phyloP scores from a whole-genome alignment of 306 rosid genomes.

The Cercis canadensis region DNA sequence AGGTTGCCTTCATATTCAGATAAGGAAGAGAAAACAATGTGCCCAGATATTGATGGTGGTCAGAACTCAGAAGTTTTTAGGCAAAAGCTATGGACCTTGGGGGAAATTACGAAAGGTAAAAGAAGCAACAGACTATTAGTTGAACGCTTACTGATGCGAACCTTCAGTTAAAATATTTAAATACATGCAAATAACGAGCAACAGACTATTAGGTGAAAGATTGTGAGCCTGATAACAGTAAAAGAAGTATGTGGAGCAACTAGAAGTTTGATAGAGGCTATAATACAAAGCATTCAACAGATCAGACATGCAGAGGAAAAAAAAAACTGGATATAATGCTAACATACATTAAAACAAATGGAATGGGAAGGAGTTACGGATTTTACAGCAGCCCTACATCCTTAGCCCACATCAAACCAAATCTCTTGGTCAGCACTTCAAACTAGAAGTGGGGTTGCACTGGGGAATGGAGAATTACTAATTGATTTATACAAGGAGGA shows the following conservation, averaged over 20 bases:
- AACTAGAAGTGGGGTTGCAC: background rate
- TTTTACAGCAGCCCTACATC: background rate
- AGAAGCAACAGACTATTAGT: too few relatives aligned
- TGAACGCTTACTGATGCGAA: background rate
- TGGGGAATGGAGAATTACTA: background rate
- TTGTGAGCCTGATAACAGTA: too few relatives aligned
- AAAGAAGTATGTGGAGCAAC: background rate
- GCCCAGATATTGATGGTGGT: background rate
- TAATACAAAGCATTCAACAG: background rate
- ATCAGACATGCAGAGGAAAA: background rate
- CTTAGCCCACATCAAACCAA: slow-evolving; percentile 14
- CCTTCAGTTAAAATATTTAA: background rate
- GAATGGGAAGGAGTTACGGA: background rate
- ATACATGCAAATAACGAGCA: background rate
- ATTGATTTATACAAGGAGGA: background rate
- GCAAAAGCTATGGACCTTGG: background rate
- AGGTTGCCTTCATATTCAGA: background rate
- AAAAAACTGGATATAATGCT: background rate
- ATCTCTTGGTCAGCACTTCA: slow-evolving; percentile 9
- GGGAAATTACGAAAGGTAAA: background rate
- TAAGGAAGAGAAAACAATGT: background rate
- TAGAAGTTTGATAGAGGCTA: background rate
- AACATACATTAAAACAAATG: background rate
- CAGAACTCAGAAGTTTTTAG: background rate
- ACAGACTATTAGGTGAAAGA: too few relatives aligned